Conservation (phyloP, 2,329 filamentous ascomycete genomes). For the Parastagonospora nodorum region DNA sequence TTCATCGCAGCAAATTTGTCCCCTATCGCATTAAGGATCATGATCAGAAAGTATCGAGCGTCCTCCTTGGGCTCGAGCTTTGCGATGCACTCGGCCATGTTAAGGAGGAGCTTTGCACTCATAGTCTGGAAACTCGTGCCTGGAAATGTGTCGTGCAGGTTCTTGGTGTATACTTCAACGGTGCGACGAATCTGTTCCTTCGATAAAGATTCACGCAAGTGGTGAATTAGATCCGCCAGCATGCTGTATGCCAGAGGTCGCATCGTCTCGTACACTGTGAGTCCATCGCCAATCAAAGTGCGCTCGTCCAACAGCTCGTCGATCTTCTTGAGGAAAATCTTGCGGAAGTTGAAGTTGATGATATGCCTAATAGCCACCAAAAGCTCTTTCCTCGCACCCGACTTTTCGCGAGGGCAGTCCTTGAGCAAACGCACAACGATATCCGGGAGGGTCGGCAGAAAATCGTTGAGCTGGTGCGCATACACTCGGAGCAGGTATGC, state of each 20-base stretch:
- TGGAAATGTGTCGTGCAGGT: conserved; percentile 92
- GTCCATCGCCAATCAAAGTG: conserved; percentile 90
- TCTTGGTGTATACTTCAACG: conserved; percentile 95
- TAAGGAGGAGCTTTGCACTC: conserved; percentile 95
- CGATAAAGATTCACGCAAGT: conserved; percentile 86
- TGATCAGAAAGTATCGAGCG: conserved; percentile 91
- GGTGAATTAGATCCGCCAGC: conserved; percentile 96
- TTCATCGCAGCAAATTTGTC: conserved; percentile 99
- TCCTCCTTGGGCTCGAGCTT: conserved; percentile 92
- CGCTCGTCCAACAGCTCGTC: conserved; percentile 93
- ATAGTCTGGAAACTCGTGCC: conserved; percentile 99
- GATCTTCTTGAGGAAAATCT: conserved; percentile 92
- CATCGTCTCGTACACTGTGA: conserved; percentile 97
- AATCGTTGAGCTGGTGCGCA: conserved; percentile 83
- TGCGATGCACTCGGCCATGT: conserved; percentile 98
- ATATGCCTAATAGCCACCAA: conserved; percentile 97
- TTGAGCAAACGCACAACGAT: conserved; percentile 90
- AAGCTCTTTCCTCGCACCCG: conserved; percentile 89
- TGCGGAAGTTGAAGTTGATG: conserved; percentile 98
- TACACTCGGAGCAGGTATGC: conserved; percentile 91
- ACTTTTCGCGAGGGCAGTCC: conserved; percentile 94
- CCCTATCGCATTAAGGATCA: conserved; percentile 96
- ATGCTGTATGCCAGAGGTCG: conserved; percentile 95
- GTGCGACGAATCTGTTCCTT: conserved; percentile 94
- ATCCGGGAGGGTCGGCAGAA: conserved; percentile 80